These are phyloP conservation scores for Metrosideros polymorpha DNA, from an alignment of 441 rosid genomes.

Conservation along the genomic window DNA sequence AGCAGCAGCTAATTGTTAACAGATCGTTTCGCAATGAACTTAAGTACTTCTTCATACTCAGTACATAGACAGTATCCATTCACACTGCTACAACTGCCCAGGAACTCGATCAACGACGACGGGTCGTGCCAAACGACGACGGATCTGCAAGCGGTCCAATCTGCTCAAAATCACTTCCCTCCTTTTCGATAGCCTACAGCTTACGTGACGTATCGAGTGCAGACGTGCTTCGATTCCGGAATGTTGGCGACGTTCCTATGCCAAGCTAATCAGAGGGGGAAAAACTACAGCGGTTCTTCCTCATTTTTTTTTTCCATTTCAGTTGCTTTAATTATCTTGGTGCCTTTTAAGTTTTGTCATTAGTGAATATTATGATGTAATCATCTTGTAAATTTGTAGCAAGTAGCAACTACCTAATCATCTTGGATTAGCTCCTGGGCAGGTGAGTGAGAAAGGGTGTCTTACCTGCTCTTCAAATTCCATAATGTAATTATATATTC, in stretches of 20 bases:
- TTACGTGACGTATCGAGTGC: not conserved
- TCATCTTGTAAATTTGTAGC: not conserved
- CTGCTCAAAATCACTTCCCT: conserved; percentile 60
- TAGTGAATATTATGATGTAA: not conserved
- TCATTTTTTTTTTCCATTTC: not conserved
- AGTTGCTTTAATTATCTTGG: not conserved
- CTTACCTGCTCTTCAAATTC: too few species aligned
- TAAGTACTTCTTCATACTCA: not conserved
- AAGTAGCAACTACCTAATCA: too few species aligned
- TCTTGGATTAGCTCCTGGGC: too few species aligned
- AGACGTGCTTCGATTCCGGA: not conserved
- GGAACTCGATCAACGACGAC: conserved; percentile 58
- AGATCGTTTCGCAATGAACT: not conserved
- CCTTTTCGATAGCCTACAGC: conserved; percentile 29
- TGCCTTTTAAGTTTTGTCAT: not conserved
- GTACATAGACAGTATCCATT: not conserved
- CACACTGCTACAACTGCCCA: not conserved
- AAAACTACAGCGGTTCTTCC: not conserved
- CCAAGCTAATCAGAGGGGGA: not conserved
- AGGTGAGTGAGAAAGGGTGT: too few species aligned
- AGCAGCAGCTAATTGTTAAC: not conserved
- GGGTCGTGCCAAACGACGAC: conserved; percentile 73
- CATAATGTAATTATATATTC: too few species aligned
- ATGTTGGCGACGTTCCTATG: not conserved
- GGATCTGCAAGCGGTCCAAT: conserved; percentile 71